Conservation (phyloP, 2,329 filamentous ascomycete species). For the Sclerotinia minor region DNA sequence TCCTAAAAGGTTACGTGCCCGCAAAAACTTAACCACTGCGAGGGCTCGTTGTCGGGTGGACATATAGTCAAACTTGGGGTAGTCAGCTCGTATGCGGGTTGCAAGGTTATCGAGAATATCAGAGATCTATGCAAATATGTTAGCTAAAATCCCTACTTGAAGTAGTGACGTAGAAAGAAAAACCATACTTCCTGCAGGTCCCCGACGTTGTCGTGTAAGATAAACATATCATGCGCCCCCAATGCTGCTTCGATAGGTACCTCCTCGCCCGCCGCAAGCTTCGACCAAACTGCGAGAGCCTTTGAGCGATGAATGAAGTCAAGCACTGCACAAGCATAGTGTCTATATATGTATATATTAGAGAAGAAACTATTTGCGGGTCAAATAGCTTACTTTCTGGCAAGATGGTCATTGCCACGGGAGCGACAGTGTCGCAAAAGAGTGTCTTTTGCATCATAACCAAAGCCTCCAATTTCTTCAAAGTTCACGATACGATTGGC, state of each 20-base stretch:
- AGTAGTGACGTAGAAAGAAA: not conserved
- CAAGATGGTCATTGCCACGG: conserved; percentile 68
- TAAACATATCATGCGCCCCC: conserved; percentile 86
- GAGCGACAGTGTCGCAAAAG: conserved; percentile 65
- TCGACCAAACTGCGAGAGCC: conserved; percentile 76
- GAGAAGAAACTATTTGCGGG: conserved; percentile 2
- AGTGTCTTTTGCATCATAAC: conserved; percentile 87
- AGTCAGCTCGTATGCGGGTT: conserved; percentile 52
- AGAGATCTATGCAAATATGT: conserved; percentile 52
- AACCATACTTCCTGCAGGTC: conserved; percentile 66
- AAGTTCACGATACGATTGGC: conserved; percentile 68
- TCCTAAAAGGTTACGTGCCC: conserved; percentile 67
- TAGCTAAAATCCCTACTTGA: not conserved
- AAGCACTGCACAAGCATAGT: conserved; percentile 73
- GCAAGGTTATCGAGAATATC: conserved; percentile 66
- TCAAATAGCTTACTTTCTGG: conserved; percentile 56
- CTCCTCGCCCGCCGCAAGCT: conserved; percentile 51
- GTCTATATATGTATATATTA: conserved; percentile 49
- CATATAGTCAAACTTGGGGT: conserved; percentile 55
- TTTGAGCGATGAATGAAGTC: conserved; percentile 78
- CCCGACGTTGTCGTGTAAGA: conserved; percentile 69
- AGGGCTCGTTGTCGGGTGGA: conserved; percentile 68
- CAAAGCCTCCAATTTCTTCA: conserved; percentile 67
- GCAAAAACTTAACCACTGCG: conserved; percentile 68
- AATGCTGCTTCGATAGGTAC: conserved; percentile 71